Conservation (phyloP, 1,139 yeast species). For the Geotrichum europaeum region DNA sequence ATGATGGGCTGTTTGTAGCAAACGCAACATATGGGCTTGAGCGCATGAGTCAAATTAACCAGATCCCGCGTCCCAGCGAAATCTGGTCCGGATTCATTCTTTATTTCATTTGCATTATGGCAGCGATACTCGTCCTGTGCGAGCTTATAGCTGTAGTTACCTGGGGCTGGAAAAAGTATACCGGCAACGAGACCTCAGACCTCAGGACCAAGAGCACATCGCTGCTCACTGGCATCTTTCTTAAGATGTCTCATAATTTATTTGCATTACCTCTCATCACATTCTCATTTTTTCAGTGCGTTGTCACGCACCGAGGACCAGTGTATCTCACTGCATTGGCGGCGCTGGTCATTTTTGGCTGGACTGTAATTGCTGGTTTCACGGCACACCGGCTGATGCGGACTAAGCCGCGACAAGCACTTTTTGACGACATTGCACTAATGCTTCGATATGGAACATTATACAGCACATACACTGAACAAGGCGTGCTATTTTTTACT, state of each 20-base stretch:
- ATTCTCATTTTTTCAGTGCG: conserved; percentile 32
- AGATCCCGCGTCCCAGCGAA: conserved; percentile 28
- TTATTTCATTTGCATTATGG: conserved; percentile 30
- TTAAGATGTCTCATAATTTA: conserved; percentile 27
- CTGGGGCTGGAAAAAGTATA: conserved; percentile 20
- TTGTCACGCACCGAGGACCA: conserved; percentile 21
- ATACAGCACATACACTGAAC: conserved; percentile 29
- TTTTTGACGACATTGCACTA: conserved; percentile 29
- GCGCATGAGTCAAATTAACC: conserved; percentile 26
- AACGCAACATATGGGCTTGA: conserved; percentile 29
- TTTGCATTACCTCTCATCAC: conserved; percentile 33
- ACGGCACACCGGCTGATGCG: conserved; percentile 21
- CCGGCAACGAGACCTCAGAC: conserved; percentile 17
- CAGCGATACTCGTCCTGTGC: conserved; percentile 17
- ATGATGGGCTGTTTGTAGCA: conserved; percentile 27
- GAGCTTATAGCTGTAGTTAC: conserved; percentile 13
- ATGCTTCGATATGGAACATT: conserved; percentile 32
- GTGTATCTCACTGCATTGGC: conserved; percentile 29
- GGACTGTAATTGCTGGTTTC: conserved; percentile 27
- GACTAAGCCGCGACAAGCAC: conserved; percentile 19
- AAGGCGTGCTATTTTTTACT: conserved; percentile 22
- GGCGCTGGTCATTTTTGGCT: conserved; percentile 26
- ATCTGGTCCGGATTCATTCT: conserved; percentile 35
- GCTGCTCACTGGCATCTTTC: conserved; percentile 27
- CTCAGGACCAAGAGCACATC: conserved; percentile 21